These are phyloP conservation scores for Sugiyamaella japonica DNA, from an alignment of 1,139 yeast species.

Conservation along the genomic window DNA sequence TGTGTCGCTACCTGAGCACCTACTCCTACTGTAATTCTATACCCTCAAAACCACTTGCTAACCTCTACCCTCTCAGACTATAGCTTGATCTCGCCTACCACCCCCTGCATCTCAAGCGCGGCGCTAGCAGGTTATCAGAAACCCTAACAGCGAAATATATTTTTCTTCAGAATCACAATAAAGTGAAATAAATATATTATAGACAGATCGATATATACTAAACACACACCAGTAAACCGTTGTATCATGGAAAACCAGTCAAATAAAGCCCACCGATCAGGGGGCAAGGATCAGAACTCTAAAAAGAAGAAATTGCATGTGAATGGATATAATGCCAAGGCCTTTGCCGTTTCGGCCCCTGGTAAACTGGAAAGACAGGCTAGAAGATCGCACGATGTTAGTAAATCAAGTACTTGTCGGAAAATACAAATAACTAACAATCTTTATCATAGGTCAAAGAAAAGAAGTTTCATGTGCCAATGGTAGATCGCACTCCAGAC, in stretches of 20 bases:
- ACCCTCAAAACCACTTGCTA: too few relatives aligned
- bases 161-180: slow-evolving; percentile 2
- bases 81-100: too few relatives aligned
- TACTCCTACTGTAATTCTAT: too few relatives aligned
- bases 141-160: slow-evolving; percentile 16
- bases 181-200: too few relatives aligned
- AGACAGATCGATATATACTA: neutral
- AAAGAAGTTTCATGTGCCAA: slow-evolving; percentile 88
- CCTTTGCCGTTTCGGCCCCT: slow-evolving; percentile 92
- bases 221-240: neutral
- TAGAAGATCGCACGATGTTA: slow-evolving; percentile 75
- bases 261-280: slow-evolving; percentile 51
- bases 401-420: slow-evolving; percentile 6
- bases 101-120: neutral
- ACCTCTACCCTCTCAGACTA: too few relatives aligned
- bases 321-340: slow-evolving; percentile 91
- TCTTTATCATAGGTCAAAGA: slow-evolving; percentile 54
- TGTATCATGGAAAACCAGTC: slow-evolving; percentile 31
- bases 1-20: too few relatives aligned
- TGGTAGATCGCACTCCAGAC: slow-evolving; percentile 97
- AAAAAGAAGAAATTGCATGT: slow-evolving; percentile 87
- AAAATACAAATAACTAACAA: neutral
- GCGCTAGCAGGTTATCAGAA: slow-evolving; percentile 8
- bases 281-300: slow-evolving; percentile 53
- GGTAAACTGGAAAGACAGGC: slow-evolving; percentile 85